Evolutionary conservation across 2,329 filamentous ascomycete species (phyloP).

Genomic region (Elsinoe fawcettii): DNA sequence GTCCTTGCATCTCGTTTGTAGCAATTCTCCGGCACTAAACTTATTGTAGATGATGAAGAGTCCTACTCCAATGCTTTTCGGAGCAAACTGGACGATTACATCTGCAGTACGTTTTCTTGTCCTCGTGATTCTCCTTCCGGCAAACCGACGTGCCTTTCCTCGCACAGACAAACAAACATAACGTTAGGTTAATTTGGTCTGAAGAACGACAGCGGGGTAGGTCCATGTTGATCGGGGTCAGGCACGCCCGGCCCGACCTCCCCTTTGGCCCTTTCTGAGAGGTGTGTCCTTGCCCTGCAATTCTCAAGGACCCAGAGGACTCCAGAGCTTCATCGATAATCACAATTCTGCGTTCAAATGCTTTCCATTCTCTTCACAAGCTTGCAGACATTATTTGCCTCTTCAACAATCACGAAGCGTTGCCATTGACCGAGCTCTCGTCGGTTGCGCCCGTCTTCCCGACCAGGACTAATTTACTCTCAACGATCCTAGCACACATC

Average conservation of each 20-base stretch:
- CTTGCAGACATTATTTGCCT: constrained; percentile 1
- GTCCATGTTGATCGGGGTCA: not conserved
- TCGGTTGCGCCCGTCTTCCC: constrained; percentile 2
- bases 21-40: not conserved
- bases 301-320: constrained; percentile 6
- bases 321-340: constrained; percentile 1
- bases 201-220: not conserved
- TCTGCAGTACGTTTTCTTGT: not conserved
- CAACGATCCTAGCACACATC: constrained; percentile 14
- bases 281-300: constrained; percentile 15
- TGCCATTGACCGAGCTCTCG: constrained; percentile 13
- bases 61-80: not conserved
- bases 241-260: not conserved
- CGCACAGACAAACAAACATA: not conserved
- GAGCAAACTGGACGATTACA: not conserved
- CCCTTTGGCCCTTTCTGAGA: not conserved
- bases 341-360: constrained; percentile 17
- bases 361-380: constrained; percentile 14
- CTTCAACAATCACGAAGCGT: constrained; percentile 15
- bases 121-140: not conserved
- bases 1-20: not conserved
- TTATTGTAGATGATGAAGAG: not conserved
- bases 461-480: constrained; percentile 6
- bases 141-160: not conserved
- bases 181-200: not conserved